Conservation (phyloP, 2,329 filamentous ascomycete species). For the Cladosporium austrohemisphaericum region DNA sequence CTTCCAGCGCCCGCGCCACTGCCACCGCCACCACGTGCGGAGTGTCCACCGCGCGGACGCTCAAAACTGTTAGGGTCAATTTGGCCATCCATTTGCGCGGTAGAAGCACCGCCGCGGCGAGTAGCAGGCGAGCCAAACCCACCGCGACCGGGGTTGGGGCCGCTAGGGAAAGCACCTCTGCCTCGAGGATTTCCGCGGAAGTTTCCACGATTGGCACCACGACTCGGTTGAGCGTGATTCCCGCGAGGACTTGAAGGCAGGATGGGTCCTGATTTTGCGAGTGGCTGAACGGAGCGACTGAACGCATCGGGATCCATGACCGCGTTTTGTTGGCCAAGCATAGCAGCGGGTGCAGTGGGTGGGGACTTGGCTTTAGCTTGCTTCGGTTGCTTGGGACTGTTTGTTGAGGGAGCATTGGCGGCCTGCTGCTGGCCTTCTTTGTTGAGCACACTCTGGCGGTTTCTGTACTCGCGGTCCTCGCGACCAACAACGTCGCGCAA, state of each 20-base stretch:
- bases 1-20: slow-evolving; percentile 6
- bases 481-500: slow-evolving; percentile 47
- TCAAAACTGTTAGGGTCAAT: slow-evolving; percentile 38
- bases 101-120: slow-evolving; percentile 12
- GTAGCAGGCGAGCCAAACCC: slow-evolving; percentile 17
- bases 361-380: no score
- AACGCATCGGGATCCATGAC: slow-evolving; percentile 49
- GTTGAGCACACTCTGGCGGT: slow-evolving; percentile 29
- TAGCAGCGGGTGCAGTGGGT: slow-evolving; percentile 31
- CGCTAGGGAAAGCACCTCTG: slow-evolving; percentile 5
- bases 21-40: slow-evolving; percentile 35
- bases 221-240: slow-evolving; percentile 17
- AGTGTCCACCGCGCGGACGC: slow-evolving; percentile 29
- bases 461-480: slow-evolving; percentile 47
- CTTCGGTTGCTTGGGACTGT: slow-evolving; percentile 18
- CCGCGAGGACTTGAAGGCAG: slow-evolving; percentile 13
- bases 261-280: slow-evolving; percentile 20
- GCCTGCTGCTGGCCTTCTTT: slow-evolving; percentile 21
- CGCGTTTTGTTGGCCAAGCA: slow-evolving; percentile 27
- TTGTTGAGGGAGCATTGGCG: neutral
- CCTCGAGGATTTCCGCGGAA: slow-evolving; percentile 20
- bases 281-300: slow-evolving; percentile 14
- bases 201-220: slow-evolving; percentile 22
- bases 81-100: slow-evolving; percentile 21
- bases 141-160: slow-evolving; percentile 17